Evolutionary conservation across 805 yeast genomes (phyloP), one percentile per base, ranked within the genome.

Genomic region (Wickerhamiella parazyma): DNA sequence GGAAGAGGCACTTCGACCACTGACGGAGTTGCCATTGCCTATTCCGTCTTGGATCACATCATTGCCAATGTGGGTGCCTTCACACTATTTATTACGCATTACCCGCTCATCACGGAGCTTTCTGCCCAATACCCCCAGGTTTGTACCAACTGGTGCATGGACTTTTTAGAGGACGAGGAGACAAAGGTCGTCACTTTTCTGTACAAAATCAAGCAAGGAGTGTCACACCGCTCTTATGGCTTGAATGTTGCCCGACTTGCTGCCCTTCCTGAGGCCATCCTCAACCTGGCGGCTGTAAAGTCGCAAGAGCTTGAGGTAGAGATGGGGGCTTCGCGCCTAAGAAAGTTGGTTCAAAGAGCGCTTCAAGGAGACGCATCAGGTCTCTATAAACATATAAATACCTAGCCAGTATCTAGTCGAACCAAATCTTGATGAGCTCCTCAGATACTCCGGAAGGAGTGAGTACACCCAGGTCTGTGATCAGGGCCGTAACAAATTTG

Each of bases 361-460:
- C 19, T 36, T 21, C 4, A 14, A n/a, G 39, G 39, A 24, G 39
- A 36, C 22, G 33, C n/a, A 3, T 28, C 31, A n/a, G 31, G 31
- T 28, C 31, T 28, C 14, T 28, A 33, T 20, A 20, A 20, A 35
- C 22, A 26, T 21, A 18, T 35, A 35, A 35, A 35, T 35, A 33
- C 12, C 11, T 45, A 24, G 31, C 17, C 25, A n/a, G 17, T 12
- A 3, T 20, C 25, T 60, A 87, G 62, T 87, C 96, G 56, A 86
- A 87, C 96, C 96, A 91, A 76, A 91, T 85, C 64, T 91, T 91
- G 60, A 91, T 91, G 62, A 91, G 72, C 64, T 91, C 99, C 61
- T 91, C 98, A n/a, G 94, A 80, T 17, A 91, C 98, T 0, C 97
- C 97, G 48, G 94, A 80, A 10, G 98, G 95, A 6, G 99, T 91